Evolutionary conservation across 2,329 filamentous ascomycete species (phyloP), one percentile per base, ranked within the genome.

Genomic region (Fusarium duplospermum): DNA sequence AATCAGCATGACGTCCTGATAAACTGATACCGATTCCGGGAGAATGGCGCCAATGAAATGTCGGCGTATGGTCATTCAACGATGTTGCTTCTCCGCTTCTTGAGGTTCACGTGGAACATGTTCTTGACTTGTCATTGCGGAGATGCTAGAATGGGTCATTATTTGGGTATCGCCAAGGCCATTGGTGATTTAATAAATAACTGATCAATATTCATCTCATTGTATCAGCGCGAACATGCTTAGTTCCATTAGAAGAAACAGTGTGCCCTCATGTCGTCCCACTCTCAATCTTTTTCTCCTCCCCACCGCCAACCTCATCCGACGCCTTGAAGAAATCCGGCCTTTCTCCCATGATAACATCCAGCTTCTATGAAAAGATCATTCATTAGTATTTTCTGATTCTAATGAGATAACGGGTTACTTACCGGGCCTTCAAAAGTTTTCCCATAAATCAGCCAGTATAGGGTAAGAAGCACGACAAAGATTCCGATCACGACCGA

Each of bases 401-500:
- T 4, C 0, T 0, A 1, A 31, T 31, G 9, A 31, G 4, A 0
- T 4, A 1, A 5, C 6, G 10, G 9, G 22, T 9, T 18, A 2
- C 74, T 50, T 47, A 76, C 74, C 2, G 74, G 74, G 1, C 74
- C 74, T 9, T 76, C 59, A 22, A 76, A 76, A 3, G 65, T 70
- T 18, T 68, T 74, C 9, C 72, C 70, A 3, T 72, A 77, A 0
- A 58, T n/a, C 0, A 70, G 18, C 75, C 74, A 77, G 1, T 74
- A 77, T 1, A 35, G 58, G 1, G 57, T 60, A 3, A 74, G 27
- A 10, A 77, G 58, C 1, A 75, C 24, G 2, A 65, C 52, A 6
- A 82, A 83, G 2, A 84, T 83, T 14, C 81, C 80, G 60, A 83
- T 82, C 4, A 83, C 81, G 7, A 76, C 81, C 6, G 78, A 80